Conservation (phyloP, 345 rosid genomes). For the Cardamine chenopodiifolia region DNA sequence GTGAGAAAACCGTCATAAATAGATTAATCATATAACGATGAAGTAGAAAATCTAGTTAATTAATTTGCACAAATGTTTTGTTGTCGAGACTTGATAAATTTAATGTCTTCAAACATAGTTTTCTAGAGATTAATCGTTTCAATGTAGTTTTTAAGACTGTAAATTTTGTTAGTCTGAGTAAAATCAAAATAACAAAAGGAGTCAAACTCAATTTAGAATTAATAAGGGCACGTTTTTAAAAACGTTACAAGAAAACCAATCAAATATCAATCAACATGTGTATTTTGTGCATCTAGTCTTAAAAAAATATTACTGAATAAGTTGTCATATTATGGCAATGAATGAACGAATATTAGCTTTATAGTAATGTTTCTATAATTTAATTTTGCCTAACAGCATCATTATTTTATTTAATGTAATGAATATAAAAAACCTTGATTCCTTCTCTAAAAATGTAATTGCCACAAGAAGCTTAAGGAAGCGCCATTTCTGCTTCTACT, state of each 20-base stretch:
- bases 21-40: too few species aligned
- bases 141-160: too few species aligned
- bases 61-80: too few species aligned
- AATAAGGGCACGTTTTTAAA: background rate
- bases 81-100: too few species aligned
- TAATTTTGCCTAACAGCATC: background rate
- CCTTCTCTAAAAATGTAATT: conserved; percentile 19
- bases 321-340: background rate
- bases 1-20: too few species aligned
- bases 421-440: background rate
- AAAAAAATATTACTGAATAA: conserved; percentile 3
- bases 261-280: conserved; percentile 2
- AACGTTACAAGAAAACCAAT: background rate
- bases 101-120: too few species aligned
- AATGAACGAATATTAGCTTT: too few species aligned
- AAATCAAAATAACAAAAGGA: background rate
- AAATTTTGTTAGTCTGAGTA: too few species aligned
- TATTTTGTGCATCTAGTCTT: background rate
- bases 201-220: background rate
- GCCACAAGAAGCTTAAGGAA: conserved; percentile 30
- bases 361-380: background rate
- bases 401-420: conserved; percentile 6
- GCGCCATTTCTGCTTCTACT: conserved; percentile 40
- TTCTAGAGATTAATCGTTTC: too few species aligned
- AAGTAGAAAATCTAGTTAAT: too few species aligned